Evolutionary conservation across 2,329 filamentous ascomycete genomes (phyloP).

Genomic region (Chaetothyriales sp.): DNA sequence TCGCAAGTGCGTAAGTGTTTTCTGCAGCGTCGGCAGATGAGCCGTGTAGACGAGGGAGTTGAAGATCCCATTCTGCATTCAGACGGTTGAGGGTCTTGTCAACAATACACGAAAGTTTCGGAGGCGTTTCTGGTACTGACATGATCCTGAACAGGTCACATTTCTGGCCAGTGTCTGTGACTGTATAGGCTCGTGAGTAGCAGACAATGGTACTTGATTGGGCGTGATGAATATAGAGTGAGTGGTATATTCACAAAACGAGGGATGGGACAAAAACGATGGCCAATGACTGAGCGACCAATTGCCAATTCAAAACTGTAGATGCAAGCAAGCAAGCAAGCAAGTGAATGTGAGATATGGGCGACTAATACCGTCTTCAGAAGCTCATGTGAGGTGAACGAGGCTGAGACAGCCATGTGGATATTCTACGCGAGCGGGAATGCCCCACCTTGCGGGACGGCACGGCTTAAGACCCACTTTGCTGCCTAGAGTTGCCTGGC

Average conservation of each 20-base stretch:
- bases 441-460: not conserved
- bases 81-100: conserved; percentile 21
- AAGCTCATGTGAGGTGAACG: not conserved
- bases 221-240: not conserved
- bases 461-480: not conserved
- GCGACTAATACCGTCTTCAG: not conserved
- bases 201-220: not conserved
- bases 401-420: not conserved
- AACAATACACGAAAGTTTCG: conserved; percentile 7
- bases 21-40: conserved; percentile 8
- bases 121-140: conserved; percentile 4
- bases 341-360: too few species aligned
- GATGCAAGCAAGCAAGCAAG: not conserved
- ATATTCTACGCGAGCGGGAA: not conserved
- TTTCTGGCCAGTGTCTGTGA: not conserved
- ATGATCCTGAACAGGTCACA: not conserved
- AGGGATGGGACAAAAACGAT: not conserved
- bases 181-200: not conserved
- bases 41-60: conserved; percentile 20
- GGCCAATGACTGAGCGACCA: not conserved
- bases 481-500: not conserved
- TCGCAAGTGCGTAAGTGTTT: conserved; percentile 7
- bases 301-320: not conserved
- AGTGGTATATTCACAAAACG: not conserved
- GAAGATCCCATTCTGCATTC: conserved; percentile 24